Percentiles rank a stretch among this genome's conserved stretches.
These are phyloP conservation scores for Cryoendolithus antarcticus DNA, from an alignment of 2,329 filamentous ascomycete genomes.

Conservation along the genomic window DNA sequence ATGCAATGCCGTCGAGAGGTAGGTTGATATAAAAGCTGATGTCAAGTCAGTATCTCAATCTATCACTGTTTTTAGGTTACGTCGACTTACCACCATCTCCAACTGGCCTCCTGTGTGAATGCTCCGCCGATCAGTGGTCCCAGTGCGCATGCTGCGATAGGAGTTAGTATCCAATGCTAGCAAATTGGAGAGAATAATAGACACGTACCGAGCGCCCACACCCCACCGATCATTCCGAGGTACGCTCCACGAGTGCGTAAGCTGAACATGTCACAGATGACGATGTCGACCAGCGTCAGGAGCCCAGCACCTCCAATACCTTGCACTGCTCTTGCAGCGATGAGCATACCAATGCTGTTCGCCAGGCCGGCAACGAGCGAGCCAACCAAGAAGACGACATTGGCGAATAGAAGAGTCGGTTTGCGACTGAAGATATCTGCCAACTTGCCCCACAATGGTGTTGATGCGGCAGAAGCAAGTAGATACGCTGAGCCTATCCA, in stretches of 20 bases:
- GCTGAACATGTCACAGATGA: slow-evolving; percentile 51
- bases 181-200: slow-evolving; percentile 24
- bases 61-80: no score
- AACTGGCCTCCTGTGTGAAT: slow-evolving; percentile 50
- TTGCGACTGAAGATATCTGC: slow-evolving; percentile 58
- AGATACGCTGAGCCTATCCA: slow-evolving; percentile 44
- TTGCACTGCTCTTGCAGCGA: slow-evolving; percentile 49
- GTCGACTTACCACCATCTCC: slow-evolving; percentile 47
- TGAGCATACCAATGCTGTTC: slow-evolving; percentile 48
- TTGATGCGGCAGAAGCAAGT: slow-evolving; percentile 36
- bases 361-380: slow-evolving; percentile 48
- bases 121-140: slow-evolving; percentile 57
- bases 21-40: slow-evolving; percentile 40
- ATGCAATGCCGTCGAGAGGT: slow-evolving; percentile 37
- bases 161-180: slow-evolving; percentile 25
- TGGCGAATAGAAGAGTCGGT: slow-evolving; percentile 46
- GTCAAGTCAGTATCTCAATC: no score
- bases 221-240: slow-evolving; percentile 52
- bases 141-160: slow-evolving; percentile 24
- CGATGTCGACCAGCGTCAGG: slow-evolving; percentile 51
- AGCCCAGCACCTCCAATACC: slow-evolving; percentile 53
- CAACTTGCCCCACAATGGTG: slow-evolving; percentile 50
- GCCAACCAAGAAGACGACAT: slow-evolving; percentile 50
- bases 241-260: slow-evolving; percentile 45
- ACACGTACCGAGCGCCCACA: slow-evolving; percentile 53